Percentiles rank a stretch among this genome's conserved stretches.
Conservation (phyloP, 768 basidiomycete genomes). For the Lyophyllum atratum region DNA sequence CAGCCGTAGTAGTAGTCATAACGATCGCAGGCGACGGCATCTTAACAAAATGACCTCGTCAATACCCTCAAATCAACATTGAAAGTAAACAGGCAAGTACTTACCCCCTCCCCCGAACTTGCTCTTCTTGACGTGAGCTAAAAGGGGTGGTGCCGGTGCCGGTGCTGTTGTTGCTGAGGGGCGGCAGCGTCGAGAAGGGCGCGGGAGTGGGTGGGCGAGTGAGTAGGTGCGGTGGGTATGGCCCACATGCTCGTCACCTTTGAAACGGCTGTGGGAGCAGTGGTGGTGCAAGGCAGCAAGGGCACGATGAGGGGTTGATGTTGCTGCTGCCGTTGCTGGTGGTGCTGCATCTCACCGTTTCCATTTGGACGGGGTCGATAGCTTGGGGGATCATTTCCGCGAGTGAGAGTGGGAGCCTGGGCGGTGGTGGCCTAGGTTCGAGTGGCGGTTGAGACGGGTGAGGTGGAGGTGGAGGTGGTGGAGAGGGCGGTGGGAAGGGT, state of each 20-base stretch:
- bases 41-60: background rate
- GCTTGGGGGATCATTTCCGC: slow-evolving; percentile 49
- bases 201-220: too few relatives aligned
- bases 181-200: too few relatives aligned
- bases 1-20: too few relatives aligned
- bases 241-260: too few relatives aligned
- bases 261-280: too few relatives aligned
- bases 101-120: slow-evolving; percentile 40
- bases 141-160: background rate
- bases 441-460: background rate
- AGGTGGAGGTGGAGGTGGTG: background rate
- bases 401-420: slow-evolving; percentile 14
- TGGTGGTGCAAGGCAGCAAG: too few relatives aligned
- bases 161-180: background rate
- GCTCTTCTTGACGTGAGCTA: slow-evolving; percentile 68
- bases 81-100: too few relatives aligned
- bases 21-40: background rate
- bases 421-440: slow-evolving; percentile 1
- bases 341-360: background rate
- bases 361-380: slow-evolving; percentile 23
- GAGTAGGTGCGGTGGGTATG: too few relatives aligned
- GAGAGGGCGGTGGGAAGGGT: background rate
- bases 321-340: too few relatives aligned
- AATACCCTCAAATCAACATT: too few relatives aligned
- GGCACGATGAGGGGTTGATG: too few relatives aligned